Conservation (phyloP, 306 rosid genomes). For the Urtica urens region DNA sequence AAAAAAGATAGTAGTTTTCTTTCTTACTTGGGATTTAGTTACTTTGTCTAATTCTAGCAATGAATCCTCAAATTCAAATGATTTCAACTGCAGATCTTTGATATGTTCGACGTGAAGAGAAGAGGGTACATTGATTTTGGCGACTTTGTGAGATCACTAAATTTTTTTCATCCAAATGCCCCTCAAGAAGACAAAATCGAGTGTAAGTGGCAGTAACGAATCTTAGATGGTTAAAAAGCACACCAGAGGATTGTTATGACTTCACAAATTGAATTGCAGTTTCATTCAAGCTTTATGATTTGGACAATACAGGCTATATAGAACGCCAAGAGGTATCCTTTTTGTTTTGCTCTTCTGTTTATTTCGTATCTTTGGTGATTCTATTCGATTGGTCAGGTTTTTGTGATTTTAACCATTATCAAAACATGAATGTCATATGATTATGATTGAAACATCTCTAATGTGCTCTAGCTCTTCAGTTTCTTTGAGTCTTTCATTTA, state of each 20-base stretch:
- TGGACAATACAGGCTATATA: conserved; percentile 62
- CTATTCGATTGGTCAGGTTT: no score
- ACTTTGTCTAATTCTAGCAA: neutral
- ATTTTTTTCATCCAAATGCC: conserved; percentile 75
- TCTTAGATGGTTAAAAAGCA: neutral
- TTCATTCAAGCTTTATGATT: conserved; percentile 76
- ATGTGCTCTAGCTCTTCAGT: no score
- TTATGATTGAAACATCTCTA: no score
- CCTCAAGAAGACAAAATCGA: conserved; percentile 64
- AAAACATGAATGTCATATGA: no score
- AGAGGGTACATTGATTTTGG: conserved; percentile 76
- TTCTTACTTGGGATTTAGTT: neutral
- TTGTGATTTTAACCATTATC: no score
- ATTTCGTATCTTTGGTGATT: neutral
- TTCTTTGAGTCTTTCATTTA: no score
- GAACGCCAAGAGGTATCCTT: conserved; percentile 71
- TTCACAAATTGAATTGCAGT: conserved; percentile 32
- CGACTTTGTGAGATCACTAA: conserved; percentile 86
- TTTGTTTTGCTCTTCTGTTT: neutral
- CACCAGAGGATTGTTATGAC: neutral
- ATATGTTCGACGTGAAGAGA: conserved; percentile 67
- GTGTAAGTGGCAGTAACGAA: conserved; percentile 38
- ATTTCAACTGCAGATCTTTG: conserved; percentile 54
- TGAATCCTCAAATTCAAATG: conserved; percentile 12
- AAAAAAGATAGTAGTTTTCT: no score